phyloP scores from a whole-genome alignment of 1,139 yeast species.

The Pichia norvegensis region DNA sequence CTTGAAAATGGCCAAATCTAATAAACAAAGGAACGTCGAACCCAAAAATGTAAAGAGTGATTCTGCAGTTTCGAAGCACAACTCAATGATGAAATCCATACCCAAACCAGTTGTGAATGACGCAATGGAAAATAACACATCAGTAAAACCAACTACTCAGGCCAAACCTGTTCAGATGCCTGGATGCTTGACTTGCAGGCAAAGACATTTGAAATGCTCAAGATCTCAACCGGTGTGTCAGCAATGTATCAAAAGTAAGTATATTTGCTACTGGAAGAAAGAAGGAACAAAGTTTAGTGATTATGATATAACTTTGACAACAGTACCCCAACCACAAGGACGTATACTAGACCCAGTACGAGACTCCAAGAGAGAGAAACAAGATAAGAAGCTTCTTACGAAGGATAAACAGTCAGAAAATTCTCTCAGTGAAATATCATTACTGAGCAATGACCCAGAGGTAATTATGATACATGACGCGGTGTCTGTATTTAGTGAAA shows the following conservation, averaged over 20 bases:
- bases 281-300: constrained; percentile 12
- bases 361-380: background rate
- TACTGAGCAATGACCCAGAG: background rate
- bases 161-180: background rate
- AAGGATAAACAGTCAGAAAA: background rate
- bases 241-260: constrained; percentile 17
- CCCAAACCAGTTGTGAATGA: background rate
- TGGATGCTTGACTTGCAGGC: constrained; percentile 68
- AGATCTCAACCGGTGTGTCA: constrained; percentile 44
- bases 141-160: background rate
- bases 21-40: background rate
- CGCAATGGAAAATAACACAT: background rate
- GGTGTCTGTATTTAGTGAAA: background rate
- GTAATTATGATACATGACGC: background rate
- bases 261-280: constrained; percentile 14
- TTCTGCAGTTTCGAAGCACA: no score
- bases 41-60: background rate
- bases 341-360: constrained; percentile 1
- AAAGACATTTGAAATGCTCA: constrained; percentile 66
- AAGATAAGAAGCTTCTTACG: background rate
- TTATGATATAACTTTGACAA: constrained; percentile 3
- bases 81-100: background rate
- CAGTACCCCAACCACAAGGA: constrained; percentile 1
- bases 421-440: background rate
- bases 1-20: background rate